phyloP scores from a whole-genome alignment of 495 filamentous ascomycete species.

The Cercophora newfieldiana region DNA sequence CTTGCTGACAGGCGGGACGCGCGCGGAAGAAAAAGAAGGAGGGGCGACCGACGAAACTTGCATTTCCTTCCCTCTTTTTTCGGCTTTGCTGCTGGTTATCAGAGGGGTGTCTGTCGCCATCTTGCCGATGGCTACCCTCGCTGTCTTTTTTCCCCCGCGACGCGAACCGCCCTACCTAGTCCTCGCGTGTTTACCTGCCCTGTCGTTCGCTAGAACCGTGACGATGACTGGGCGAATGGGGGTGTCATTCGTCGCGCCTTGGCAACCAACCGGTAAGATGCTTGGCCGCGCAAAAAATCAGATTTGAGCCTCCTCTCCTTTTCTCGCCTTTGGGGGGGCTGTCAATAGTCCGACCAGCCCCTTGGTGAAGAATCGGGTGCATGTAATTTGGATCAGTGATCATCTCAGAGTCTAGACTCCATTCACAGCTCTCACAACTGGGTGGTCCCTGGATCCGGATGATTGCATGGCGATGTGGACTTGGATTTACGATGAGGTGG shows the following conservation, averaged over 20 bases:
- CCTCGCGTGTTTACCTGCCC: background rate
- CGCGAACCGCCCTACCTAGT: no score
- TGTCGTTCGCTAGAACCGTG: background rate
- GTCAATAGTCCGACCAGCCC: background rate
- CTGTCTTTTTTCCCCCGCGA: no score
- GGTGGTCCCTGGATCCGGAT: no score
- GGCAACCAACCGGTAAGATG: background rate
- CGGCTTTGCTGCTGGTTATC: no score
- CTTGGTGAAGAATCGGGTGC: background rate
- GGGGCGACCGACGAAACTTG: background rate
- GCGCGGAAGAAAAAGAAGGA: background rate
- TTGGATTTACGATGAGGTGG: no score
- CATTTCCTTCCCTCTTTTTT: background rate
- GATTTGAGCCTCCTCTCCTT: conserved; percentile 1
- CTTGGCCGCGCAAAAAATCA: background rate
- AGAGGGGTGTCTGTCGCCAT: no score
- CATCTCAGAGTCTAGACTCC: no score
- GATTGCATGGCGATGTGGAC: no score
- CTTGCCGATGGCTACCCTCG: no score
- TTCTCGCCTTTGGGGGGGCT: background rate
- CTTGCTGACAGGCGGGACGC: conserved; percentile 3
- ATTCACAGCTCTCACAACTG: no score
- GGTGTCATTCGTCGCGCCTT: background rate
- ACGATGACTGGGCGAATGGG: background rate
- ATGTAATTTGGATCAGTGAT: no score